Conservation (phyloP, 805 yeast genomes). For the Wickerhamomyces subpelliculosus region DNA sequence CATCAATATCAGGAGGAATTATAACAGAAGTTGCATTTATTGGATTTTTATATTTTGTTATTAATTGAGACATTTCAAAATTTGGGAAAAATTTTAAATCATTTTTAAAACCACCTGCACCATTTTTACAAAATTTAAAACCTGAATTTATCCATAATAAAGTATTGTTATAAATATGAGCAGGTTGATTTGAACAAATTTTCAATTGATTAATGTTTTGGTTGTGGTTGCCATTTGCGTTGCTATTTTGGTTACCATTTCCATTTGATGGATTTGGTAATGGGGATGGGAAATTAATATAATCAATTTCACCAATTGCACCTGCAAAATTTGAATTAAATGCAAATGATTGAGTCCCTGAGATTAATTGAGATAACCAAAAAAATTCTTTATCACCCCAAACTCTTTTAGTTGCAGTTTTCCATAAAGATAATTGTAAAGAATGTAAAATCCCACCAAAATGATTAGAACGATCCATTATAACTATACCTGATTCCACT, state of each 20-base stretch:
- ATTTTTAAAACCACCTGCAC: not conserved
- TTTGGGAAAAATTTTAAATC: conserved; percentile 18
- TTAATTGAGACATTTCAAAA: not conserved
- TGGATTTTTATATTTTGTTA: conserved; percentile 25
- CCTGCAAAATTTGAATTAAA: conserved; percentile 11
- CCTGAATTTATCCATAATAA: conserved; percentile 57
- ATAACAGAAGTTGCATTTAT: conserved; percentile 36
- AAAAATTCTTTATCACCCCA: conserved; percentile 33
- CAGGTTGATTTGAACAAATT: conserved; percentile 53
- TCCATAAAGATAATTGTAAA: conserved; percentile 10
- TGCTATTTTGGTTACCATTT: too few relatives aligned
- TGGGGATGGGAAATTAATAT: too few relatives aligned
- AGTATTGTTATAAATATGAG: conserved; percentile 36
- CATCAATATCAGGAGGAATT: conserved; percentile 40
- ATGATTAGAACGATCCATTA: conserved; percentile 19
- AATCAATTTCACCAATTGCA: conserved; percentile 10
- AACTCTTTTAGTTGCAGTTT: conserved; percentile 17
- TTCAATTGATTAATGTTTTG: too few relatives aligned
- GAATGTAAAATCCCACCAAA: conserved; percentile 18
- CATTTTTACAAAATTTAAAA: conserved; percentile 34
- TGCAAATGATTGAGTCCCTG: conserved; percentile 11
- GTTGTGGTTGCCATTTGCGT: too few relatives aligned
- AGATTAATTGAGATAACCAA: conserved; percentile 25
- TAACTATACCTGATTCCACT: conserved; percentile 25
- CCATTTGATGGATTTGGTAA: too few relatives aligned